These are phyloP conservation scores for Closterium sp. DNA, from an alignment of 139 green algal genomes.

Conservation along the genomic window DNA sequence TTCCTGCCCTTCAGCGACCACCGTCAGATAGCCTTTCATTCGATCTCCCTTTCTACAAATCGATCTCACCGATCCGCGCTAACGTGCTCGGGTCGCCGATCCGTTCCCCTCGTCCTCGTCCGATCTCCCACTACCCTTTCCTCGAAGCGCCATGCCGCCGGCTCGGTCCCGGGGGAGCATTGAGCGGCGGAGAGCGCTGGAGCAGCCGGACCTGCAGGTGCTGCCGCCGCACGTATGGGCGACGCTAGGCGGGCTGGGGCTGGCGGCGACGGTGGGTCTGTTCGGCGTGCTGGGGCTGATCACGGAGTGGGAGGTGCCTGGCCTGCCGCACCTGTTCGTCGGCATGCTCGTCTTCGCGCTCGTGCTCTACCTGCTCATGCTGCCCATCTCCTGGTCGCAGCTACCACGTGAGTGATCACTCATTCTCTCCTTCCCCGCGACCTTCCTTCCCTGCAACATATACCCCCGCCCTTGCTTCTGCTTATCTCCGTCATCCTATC, in stretches of 20 bases:
- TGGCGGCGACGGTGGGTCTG: neutral
- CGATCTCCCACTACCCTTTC: neutral
- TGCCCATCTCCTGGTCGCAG: neutral
- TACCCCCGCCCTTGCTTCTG: neutral
- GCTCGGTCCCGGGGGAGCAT: neutral
- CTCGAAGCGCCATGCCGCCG: neutral
- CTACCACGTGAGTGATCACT: neutral
- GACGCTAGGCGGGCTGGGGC: neutral
- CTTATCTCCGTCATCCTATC: no score
- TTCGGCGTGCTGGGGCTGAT: constrained; percentile 3
- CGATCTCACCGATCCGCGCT: neutral
- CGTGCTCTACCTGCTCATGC: constrained; percentile 9
- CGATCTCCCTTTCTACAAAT: neutral
- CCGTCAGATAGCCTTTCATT: neutral
- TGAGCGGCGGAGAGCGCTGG: neutral
- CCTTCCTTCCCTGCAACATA: neutral
- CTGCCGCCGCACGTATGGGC: constrained; percentile 1
- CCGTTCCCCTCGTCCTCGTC: neutral
- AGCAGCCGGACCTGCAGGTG: constrained; percentile 5
- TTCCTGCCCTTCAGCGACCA: neutral
- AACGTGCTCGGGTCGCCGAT: neutral
- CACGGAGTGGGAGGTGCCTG: neutral
- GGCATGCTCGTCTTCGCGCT: constrained; percentile 4
- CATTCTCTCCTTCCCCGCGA: no score
- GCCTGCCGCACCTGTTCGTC: constrained; percentile 2